Base-by-base conservation (phyloP, 108 stramenopile genomes). In the Cylindrotheca fusiformis region DNA sequence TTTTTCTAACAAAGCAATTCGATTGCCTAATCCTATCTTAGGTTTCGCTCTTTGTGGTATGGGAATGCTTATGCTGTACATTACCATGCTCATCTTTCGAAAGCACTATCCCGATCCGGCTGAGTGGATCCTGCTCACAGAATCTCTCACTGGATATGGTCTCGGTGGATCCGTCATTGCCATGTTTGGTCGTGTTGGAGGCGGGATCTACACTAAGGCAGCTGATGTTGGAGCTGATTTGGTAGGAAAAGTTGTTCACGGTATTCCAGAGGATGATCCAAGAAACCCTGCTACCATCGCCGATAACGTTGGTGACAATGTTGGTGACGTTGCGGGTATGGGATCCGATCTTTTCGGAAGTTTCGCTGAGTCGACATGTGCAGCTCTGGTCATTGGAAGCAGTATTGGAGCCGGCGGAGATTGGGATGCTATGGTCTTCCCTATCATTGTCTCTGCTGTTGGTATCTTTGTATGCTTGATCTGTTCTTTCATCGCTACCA, bases 221-320 rank as follows among this genome's bases (percentile, higher is more conserved):
- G 98, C 98, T 49, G 98, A 99, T 81, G 98, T 99, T 5, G 98
- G 98, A 22, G 98, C 98, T 30, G 98, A 99, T 81, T 85, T 99
- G 32, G 98, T 99, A 28, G 98, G 98, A 70, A 99, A 99, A 86
- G 98, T 99, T 57, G 96, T 97, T 32, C 92, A 96, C 69, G 97
- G 95, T 49, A 97, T 99, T 54, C 97, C 97, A 33, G 98, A 99
- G 81, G 98, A 99, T 61, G 98, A 99, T 90, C 98, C 98, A 25
- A 88, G 97, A 52, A 99, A 99, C 85, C 98, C 98, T 19, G 98
- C 98, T 32, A 96, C 95, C 22, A 99, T 99, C 76, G 98, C 98
- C n/a, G 98, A 99, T 65, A 99, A 99, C 72, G 98, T 99, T 23
- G 98, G 98, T 41, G 98, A 99, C 81, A 99, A 99, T 79, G 98